Percentiles rank a stretch among this genome's conserved stretches.
Evolutionary conservation across 345 rosid species (phyloP).

Genomic region (Gossypium ekmanianum): DNA sequence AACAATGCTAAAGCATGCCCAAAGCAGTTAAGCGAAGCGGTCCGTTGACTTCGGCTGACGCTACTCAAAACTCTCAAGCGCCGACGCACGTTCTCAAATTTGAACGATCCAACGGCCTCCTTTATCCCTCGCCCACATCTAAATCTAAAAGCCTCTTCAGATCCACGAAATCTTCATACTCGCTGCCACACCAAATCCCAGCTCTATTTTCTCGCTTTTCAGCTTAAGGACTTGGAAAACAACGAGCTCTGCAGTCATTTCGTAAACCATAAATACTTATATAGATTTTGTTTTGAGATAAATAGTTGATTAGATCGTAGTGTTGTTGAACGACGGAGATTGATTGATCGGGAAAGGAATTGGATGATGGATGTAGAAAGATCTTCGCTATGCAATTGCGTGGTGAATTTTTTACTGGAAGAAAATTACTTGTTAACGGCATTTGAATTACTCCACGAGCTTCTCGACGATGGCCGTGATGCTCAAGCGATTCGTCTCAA

Average conservation of each 20-base stretch:
- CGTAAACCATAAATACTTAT: not conserved
- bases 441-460: constrained; percentile 93
- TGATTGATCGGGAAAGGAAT: not conserved
- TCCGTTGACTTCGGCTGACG: not conserved
- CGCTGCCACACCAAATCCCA: not conserved
- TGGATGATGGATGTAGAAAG: constrained; percentile 76
- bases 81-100: not conserved
- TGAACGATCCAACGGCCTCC: not conserved
- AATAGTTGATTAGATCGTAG: not conserved
- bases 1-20: not conserved
- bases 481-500: constrained; percentile 88
- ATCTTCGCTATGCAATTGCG: constrained; percentile 95
- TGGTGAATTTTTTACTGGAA: constrained; percentile 89
- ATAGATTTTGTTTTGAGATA: not conserved
- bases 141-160: not conserved
- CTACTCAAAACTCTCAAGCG: not conserved
- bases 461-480: constrained; percentile 93
- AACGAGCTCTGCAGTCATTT: not conserved
- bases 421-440: constrained; percentile 91
- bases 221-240: not conserved
- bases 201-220: not conserved
- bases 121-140: not conserved
- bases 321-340: not conserved
- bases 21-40: not conserved
- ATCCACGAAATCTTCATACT: not conserved